phyloP scores from a whole-genome alignment of 371 early-diverging fungal species.

The Mortierella sp. region DNA sequence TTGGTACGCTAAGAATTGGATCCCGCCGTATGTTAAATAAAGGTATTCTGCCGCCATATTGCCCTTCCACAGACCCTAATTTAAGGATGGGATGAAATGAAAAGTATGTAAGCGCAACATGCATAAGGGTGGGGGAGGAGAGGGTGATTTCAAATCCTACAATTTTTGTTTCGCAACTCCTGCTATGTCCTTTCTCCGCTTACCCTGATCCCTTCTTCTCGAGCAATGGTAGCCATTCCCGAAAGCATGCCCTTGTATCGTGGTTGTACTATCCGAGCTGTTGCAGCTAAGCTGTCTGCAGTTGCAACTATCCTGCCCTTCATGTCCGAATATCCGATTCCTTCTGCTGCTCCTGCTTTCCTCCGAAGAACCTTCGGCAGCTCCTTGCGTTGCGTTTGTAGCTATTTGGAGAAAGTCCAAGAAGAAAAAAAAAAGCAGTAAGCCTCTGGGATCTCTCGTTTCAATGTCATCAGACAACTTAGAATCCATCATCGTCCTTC shows the following conservation, averaged over 20 bases:
- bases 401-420: conserved; percentile 11
- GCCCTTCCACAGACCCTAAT: conserved; percentile 93
- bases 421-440: background rate
- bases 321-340: background rate
- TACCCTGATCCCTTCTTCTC: conserved; percentile 84
- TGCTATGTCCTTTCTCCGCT: conserved; percentile 21
- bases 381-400: conserved; percentile 55
- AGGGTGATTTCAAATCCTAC: background rate
- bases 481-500: background rate
- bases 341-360: conserved; percentile 17
- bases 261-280: conserved; percentile 12
- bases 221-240: conserved; percentile 67
- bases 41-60: conserved; percentile 93
- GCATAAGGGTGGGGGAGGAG: background rate
- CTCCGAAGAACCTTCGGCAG: conserved; percentile 28
- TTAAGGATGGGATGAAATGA: background rate
- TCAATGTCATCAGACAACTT: background rate
- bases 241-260: conserved; percentile 73
- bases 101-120: background rate
- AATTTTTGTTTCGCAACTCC: conserved; percentile 18
- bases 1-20: conserved; percentile 87
- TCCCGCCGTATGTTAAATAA: conserved; percentile 90
- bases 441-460: background rate
- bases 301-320: background rate
- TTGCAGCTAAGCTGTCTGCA: background rate